phyloP scores from a whole-genome alignment of 1,284 basidiomycete species.

The Ceratobasidium sp. region DNA sequence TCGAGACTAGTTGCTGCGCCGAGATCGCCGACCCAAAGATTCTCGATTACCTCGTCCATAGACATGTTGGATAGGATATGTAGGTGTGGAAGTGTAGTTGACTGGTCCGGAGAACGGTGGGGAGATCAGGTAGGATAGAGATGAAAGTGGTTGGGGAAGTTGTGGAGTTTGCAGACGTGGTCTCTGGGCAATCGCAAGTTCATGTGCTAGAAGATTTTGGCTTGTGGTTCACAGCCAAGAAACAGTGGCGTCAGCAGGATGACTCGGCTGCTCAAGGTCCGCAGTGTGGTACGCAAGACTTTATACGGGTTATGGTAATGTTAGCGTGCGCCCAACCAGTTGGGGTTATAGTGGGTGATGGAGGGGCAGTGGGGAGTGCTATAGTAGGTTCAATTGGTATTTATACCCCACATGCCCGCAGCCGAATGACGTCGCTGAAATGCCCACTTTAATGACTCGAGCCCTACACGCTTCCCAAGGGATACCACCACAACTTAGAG shows the following conservation, averaged over 20 bases:
- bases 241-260: conserved; percentile 8
- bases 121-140: conserved; percentile 34
- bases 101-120: too few relatives aligned
- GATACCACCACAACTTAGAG: too few relatives aligned
- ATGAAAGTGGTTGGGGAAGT: conserved; percentile 43
- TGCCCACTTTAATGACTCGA: neutral
- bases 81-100: neutral
- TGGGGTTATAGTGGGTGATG: neutral
- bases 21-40: conserved; percentile 74
- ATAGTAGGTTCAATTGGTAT: neutral
- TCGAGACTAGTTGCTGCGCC: conserved; percentile 65
- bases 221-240: conserved; percentile 10
- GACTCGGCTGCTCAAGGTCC: neutral
- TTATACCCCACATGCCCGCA: conserved; percentile 4
- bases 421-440: conserved; percentile 3
- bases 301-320: neutral
- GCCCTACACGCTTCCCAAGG: too few relatives aligned
- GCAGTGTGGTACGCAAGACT: conserved; percentile 1
- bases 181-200: conserved; percentile 41
- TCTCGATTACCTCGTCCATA: conserved; percentile 71
- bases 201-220: conserved; percentile 22
- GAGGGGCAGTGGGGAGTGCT: neutral
- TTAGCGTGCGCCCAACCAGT: neutral
- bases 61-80: conserved; percentile 37
- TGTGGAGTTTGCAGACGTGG: conserved; percentile 30